A percentile compares a stretch with the other conserved stretches of the same genome.
Evolutionary conservation across 2,329 filamentous ascomycete species (phyloP).

Genomic region (Periconia macrospinosa): DNA sequence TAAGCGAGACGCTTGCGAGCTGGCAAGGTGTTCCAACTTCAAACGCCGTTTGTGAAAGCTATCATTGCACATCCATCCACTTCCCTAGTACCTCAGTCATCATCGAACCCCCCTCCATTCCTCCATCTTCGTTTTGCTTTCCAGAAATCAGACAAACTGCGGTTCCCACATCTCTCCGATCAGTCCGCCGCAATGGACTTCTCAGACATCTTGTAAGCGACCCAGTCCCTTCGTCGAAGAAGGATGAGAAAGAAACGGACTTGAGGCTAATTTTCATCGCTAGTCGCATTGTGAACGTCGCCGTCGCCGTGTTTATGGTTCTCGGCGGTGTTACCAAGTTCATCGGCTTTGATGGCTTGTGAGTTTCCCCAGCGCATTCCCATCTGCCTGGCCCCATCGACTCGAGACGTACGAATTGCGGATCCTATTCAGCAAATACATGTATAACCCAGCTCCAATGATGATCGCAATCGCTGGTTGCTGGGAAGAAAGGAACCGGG

Average conservation of each 20-base stretch:
- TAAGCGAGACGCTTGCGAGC: constrained; percentile 8
- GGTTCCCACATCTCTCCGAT: constrained; percentile 36
- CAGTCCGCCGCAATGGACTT: constrained; percentile 70
- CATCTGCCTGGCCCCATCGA: too few species aligned
- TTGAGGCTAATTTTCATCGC: constrained; percentile 21
- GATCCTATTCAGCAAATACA: too few species aligned
- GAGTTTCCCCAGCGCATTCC: constrained; percentile 39
- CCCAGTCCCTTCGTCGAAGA: constrained; percentile 7
- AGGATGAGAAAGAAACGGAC: constrained; percentile 1
- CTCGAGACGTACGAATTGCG: too few species aligned
- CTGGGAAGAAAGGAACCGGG: too few species aligned
- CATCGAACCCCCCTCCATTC: constrained; percentile 2
- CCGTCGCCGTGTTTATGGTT: constrained; percentile 81
- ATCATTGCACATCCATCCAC: constrained; percentile 3
- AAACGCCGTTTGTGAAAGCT: constrained; percentile 4
- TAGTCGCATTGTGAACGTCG: constrained; percentile 94
- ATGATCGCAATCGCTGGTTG: too few species aligned
- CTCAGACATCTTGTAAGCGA: constrained; percentile 84
- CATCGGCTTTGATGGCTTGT: constrained; percentile 53
- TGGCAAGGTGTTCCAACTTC: constrained; percentile 3
- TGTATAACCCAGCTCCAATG: too few species aligned
- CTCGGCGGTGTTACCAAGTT: constrained; percentile 79
- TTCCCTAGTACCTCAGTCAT: constrained; percentile 1
- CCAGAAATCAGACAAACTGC: constrained; percentile 27
- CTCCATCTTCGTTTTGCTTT: not conserved